A percentile compares a stretch with the other conserved stretches of the same genome.
phyloP scores from a whole-genome alignment of 768 basidiomycete species.

The Hortiboletus campestris region DNA sequence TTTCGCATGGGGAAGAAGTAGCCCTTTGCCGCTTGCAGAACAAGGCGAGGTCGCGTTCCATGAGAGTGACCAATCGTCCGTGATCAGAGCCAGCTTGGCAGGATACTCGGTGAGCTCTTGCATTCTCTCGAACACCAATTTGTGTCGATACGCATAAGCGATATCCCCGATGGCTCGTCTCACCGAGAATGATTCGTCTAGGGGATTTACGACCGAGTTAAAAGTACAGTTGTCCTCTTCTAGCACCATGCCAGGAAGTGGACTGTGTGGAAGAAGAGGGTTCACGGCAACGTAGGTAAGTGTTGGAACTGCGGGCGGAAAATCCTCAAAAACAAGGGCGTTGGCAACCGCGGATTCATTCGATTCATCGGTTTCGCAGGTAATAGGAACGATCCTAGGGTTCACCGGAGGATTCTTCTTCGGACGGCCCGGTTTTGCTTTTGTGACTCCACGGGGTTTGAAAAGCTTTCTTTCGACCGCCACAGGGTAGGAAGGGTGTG shows the following conservation, averaged over 20 bases:
- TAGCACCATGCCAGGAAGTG: not conserved
- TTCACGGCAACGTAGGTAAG: slow-evolving; percentile 24
- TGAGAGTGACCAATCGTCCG: slow-evolving; percentile 8
- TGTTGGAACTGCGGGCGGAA: slow-evolving; percentile 7
- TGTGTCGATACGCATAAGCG: slow-evolving; percentile 28
- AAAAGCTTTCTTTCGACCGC: slow-evolving; percentile 12
- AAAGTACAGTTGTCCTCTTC: slow-evolving; percentile 12
- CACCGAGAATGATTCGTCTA: slow-evolving; percentile 29
- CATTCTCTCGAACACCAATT: slow-evolving; percentile 27
- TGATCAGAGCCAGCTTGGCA: slow-evolving; percentile 1
- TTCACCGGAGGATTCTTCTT: slow-evolving; percentile 18
- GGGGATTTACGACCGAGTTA: slow-evolving; percentile 16
- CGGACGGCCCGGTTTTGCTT: slow-evolving; percentile 31
- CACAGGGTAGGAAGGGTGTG: slow-evolving; percentile 19
- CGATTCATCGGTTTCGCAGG: slow-evolving; percentile 11
- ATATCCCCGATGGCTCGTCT: slow-evolving; percentile 29
- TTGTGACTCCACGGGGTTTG: slow-evolving; percentile 30
- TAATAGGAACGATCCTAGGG: slow-evolving; percentile 2
- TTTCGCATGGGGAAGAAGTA: slow-evolving; percentile 21
- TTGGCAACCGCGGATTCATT: slow-evolving; percentile 5
- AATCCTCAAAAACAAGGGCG: slow-evolving; percentile 6
- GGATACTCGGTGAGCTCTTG: slow-evolving; percentile 22
- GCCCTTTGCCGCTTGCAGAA: slow-evolving; percentile 13
- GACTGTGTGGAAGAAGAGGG: slow-evolving; percentile 21
- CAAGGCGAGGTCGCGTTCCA: slow-evolving; percentile 22